Evolutionary conservation across 2,329 filamentous ascomycete species (phyloP).

Genomic region (Tolypocladium ovalisporum): DNA sequence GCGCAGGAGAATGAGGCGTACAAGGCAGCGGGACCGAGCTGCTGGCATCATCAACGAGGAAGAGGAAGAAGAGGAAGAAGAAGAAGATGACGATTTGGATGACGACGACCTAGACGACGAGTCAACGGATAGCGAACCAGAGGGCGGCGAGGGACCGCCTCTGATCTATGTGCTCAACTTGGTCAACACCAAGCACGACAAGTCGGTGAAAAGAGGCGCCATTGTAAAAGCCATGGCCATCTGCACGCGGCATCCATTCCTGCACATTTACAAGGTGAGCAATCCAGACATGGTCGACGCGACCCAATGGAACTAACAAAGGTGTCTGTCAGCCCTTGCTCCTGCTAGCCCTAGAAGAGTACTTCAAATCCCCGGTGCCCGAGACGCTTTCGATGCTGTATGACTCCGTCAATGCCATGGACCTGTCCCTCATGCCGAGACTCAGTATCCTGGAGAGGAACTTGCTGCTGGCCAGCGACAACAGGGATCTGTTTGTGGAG

Average conservation of each 20-base stretch:
- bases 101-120: conserved; percentile 43
- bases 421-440: conserved; percentile 83
- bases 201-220: conserved; percentile 81
- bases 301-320: conserved; percentile 6
- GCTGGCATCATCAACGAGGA: conserved; percentile 37
- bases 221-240: conserved; percentile 98
- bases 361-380: conserved; percentile 82
- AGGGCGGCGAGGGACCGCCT: conserved; percentile 72
- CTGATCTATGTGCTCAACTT: conserved; percentile 95
- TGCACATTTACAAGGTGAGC: conserved; percentile 93
- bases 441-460: conserved; percentile 75
- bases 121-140: conserved; percentile 50
- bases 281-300: neutral
- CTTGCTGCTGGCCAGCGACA: conserved; percentile 80
- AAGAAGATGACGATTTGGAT: conserved; percentile 37
- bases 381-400: conserved; percentile 85
- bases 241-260: conserved; percentile 90
- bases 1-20: conserved; percentile 38
- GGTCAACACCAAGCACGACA: conserved; percentile 97
- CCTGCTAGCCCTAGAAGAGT: conserved; percentile 85
- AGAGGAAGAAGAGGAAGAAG: conserved; percentile 25
- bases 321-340: conserved; percentile 57
- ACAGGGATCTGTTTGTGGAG: conserved; percentile 92
- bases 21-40: conserved; percentile 38
- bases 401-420: conserved; percentile 91